Evolutionary conservation across 1,284 basidiomycete species (phyloP).

Genomic region (Sparassis latifolia): DNA sequence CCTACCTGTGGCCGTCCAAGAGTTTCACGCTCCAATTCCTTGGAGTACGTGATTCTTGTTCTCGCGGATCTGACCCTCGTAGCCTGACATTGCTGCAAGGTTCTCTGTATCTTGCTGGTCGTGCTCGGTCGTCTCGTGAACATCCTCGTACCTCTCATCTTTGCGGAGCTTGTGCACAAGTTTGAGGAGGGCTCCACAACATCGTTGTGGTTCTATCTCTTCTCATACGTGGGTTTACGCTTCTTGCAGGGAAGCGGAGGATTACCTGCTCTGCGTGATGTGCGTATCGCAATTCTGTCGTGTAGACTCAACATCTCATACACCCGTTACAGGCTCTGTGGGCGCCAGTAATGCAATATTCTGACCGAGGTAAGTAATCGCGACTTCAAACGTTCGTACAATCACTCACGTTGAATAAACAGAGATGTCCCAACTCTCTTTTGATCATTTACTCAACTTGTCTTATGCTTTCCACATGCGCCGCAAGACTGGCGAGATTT

Average conservation of each 20-base stretch:
- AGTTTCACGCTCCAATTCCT: slow-evolving; percentile 59
- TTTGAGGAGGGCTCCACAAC: slow-evolving; percentile 41
- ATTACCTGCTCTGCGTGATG: slow-evolving; percentile 62
- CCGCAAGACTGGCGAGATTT: slow-evolving; percentile 60
- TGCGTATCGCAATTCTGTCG: slow-evolving; percentile 25
- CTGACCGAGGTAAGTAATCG: slow-evolving; percentile 47
- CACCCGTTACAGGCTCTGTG: slow-evolving; percentile 47
- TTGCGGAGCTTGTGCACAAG: slow-evolving; percentile 61
- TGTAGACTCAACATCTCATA: not conserved
- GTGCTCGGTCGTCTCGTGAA: slow-evolving; percentile 74
- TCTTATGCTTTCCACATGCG: slow-evolving; percentile 82
- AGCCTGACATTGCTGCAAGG: slow-evolving; percentile 29
- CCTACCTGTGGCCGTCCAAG: slow-evolving; percentile 81
- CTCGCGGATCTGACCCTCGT: slow-evolving; percentile 1
- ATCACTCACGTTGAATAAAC: not conserved
- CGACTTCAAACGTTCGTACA: not conserved
- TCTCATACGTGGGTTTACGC: slow-evolving; percentile 55
- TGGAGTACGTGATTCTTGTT: slow-evolving; percentile 41
- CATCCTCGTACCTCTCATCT: slow-evolving; percentile 62
- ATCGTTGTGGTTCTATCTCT: slow-evolving; percentile 59
- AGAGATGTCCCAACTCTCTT: slow-evolving; percentile 78
- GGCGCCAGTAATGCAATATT: slow-evolving; percentile 86
- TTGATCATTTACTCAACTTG: slow-evolving; percentile 75
- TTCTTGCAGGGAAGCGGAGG: slow-evolving; percentile 70
- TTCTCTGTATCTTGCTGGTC: slow-evolving; percentile 62